These are phyloP conservation scores for Nothophoma quercina DNA, from an alignment of 2,329 filamentous ascomycete species.

Conservation along the genomic window DNA sequence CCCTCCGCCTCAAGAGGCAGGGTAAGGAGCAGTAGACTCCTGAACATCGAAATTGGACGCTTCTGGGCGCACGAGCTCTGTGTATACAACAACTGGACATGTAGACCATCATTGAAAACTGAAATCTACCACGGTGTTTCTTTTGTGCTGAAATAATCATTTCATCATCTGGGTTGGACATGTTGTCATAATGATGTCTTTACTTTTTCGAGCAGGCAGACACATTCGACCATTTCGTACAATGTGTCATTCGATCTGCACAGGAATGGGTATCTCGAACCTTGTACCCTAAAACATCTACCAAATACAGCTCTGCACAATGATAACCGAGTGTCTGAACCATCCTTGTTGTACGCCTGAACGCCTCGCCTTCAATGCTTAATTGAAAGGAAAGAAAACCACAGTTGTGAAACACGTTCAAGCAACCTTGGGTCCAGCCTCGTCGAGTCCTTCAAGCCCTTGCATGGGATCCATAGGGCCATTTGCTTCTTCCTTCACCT, in stretches of 20 bases:
- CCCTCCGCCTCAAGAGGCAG: constrained; percentile 83
- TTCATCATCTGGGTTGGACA: neutral
- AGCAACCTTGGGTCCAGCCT: constrained; percentile 86
- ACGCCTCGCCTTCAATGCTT: constrained; percentile 24
- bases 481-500: constrained; percentile 60
- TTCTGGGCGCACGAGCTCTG: constrained; percentile 24
- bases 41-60: constrained; percentile 12
- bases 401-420: constrained; percentile 47
- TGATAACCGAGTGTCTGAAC: constrained; percentile 14
- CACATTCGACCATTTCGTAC: neutral
- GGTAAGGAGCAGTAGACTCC: constrained; percentile 45
- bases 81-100: constrained; percentile 32
- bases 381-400: neutral
- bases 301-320: neutral
- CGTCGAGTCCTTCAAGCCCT: constrained; percentile 88
- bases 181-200: neutral
- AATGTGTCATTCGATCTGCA: neutral
- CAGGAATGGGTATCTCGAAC: neutral
- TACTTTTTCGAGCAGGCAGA: neutral
- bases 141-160: constrained; percentile 24
- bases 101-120: constrained; percentile 22
- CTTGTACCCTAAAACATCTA: neutral
- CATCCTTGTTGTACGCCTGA: constrained; percentile 24
- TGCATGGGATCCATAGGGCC: constrained; percentile 88
- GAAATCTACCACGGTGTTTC: constrained; percentile 37